phyloP scores from a whole-genome alignment of 2,329 filamentous ascomycete species.

The Xylaria sp. region DNA sequence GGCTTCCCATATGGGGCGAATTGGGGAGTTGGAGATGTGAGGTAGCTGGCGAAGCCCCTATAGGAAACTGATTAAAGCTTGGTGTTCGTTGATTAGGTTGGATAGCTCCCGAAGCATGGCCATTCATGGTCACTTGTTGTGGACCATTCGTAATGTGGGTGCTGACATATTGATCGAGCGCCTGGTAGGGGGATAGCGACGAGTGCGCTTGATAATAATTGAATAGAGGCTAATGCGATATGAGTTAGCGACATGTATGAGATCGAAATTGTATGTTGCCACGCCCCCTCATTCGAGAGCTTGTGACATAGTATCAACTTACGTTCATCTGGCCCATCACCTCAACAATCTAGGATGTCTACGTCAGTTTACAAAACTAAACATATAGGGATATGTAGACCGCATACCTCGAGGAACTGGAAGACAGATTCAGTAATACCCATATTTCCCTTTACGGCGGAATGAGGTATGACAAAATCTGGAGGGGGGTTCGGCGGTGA shows the following conservation, averaged over 20 bases:
- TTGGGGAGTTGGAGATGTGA: slow-evolving; percentile 70
- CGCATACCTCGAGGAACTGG: slow-evolving; percentile 71
- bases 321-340: slow-evolving; percentile 73
- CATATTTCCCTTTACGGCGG: slow-evolving; percentile 64
- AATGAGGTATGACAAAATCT: slow-evolving; percentile 69
- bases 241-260: slow-evolving; percentile 12
- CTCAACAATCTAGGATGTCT: slow-evolving; percentile 64
- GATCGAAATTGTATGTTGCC: not conserved
- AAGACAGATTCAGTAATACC: slow-evolving; percentile 70
- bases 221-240: slow-evolving; percentile 61
- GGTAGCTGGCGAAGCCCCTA: slow-evolving; percentile 69
- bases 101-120: slow-evolving; percentile 51
- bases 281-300: not conserved
- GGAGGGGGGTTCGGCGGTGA: slow-evolving; percentile 68
- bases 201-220: slow-evolving; percentile 65
- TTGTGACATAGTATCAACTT: slow-evolving; percentile 33
- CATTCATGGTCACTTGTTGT: slow-evolving; percentile 56
- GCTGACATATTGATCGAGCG: slow-evolving; percentile 69
- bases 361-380: slow-evolving; percentile 16
- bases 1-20: slow-evolving; percentile 70
- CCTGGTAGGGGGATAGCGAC: slow-evolving; percentile 64
- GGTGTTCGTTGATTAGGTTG: slow-evolving; percentile 63
- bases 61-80: slow-evolving; percentile 65
- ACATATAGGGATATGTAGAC: slow-evolving; percentile 39
- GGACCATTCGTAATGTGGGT: slow-evolving; percentile 56